Base-by-base conservation (phyloP, 345 rosid genomes). In the Dimocarpus longan region DNA sequence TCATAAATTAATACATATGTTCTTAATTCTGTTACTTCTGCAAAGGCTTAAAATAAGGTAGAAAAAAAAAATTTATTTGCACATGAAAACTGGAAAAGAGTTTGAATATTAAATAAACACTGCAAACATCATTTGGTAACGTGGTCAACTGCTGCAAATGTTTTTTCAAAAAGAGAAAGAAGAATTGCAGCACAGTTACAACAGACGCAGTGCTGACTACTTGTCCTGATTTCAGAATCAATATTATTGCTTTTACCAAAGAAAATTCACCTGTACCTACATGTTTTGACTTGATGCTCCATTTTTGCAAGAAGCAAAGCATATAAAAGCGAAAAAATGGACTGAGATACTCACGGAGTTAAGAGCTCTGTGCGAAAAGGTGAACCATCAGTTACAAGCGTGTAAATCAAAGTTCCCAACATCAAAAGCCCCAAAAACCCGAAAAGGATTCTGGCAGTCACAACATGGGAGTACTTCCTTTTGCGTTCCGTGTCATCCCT, bases 281-380 rank as follows among this genome's bases (percentile, higher is more conserved):
- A 75, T n/a, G 32, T 44, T 64, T 65, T 24, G 24, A 26, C 22
- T 65, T 19, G 15, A 16, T 48, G 44, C 24, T 16, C 26, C 12
- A 52, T 28, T 40, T 24, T 44, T 32, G 5, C 15, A 43, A 28
- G 43, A 6, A 46, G 54, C 11, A 64, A 57, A 78, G 37, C 32
- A 56, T 24, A 68, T 28, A 57, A 10, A n/a, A 74, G 28, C 12
- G 39, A 56, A 5, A 19, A 13, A 26, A 42, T 28, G 52, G 16
- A 73, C 62, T 64, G 40, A 66, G 44, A 66, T 76, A 80, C 93
- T 95, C 79, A 95, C 97, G 95, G 99, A 70, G 91, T 90, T 3
- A 88, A 68, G 42, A 95, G 93, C 76, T 95, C 99, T 84, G 74
- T 87, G 74, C 93, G 95, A 77, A 95, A 95, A 79, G 98, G 99